Base-by-base conservation (phyloP, 1,284 basidiomycete genomes). In the Stereum hirsutum region DNA sequence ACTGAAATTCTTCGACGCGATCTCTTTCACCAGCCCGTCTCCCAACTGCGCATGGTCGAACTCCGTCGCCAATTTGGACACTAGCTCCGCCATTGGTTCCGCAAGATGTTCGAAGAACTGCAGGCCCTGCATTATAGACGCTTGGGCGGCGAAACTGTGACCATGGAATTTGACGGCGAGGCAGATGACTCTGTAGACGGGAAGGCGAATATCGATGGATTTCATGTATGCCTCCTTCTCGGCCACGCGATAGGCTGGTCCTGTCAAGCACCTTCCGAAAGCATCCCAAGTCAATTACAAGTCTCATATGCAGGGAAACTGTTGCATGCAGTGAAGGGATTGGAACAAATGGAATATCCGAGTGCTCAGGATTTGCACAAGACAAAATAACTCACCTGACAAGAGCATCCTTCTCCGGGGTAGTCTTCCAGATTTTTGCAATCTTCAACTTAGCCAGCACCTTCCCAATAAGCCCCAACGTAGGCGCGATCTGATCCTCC, bases 71-170 rank as follows among this genome's bases (percentile, higher is more conserved):
- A 98, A 74, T 34, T 86, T 68, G 24, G 78, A 73, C 6, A 98
- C 73, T 28, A 91, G 81, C 53, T 98, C 93, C 0, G 94, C 94
- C 83, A 97, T 89, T 0, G 88, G 83, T 57, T 98, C 94, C 0
- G 89, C 81, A 23, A 97, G 76, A 59, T 98, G 94, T 55, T 99
- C 95, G 55, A 85, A 91, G 63, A 95, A 96, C 48, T 95, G 92
- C 11, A 99, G 69, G 44, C 79, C 81, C 60, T 97, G 93, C 63
- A 94, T 86, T 61, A 99, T 90, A 48, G 78, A 80, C 44, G 90
- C 94, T 56, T 96, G 92, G 0, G 88, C 88, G 37, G 81, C 80
- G 46, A 87, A 80, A 1, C 78, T 74, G 53, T 98, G 94, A 1
- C 77, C 81, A 52, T 98, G 93, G 51, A 86, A 80, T 58, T 97